Base-by-base conservation (phyloP, 2,329 filamentous ascomycete genomes). In the Cladosporium sp. region DNA sequence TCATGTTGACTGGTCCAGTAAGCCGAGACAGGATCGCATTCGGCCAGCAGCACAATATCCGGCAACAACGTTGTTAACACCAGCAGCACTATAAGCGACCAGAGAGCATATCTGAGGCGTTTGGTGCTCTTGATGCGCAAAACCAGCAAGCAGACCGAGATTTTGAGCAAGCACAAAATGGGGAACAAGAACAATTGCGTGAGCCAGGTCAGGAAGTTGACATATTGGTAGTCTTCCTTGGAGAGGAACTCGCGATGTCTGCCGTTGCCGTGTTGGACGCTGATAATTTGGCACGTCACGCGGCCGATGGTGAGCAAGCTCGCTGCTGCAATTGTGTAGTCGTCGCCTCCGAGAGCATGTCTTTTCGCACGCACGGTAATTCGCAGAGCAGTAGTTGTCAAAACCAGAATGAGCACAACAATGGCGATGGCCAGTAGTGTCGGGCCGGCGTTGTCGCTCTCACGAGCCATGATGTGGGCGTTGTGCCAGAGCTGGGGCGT, bases 151-250 rank as follows among this genome's bases (percentile, higher is more conserved):
- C 79, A 75, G 58, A 82, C 81, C 3, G 79, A 81, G 30, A 77
- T 72, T 65, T 82, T 82, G 54, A 82, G 72, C 1, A 81, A 63
- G 46, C 76, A 78, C 36, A 81, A 76, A 48, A 74, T 76, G 13
- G 73, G 70, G 65, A 81, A 82, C 2, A 82, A 74, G 23, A 80
- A 70, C 16, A 81, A 71, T 70, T 81, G 79, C 3, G 76, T 78
- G 53, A 76, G 70, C 79, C 78, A 81, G 5, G 60, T 67, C 14
- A 66, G 72, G 70, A 77, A 77, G 66, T 77, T 79, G 65, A 79
- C 76, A 46, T 65, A 59, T 68, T 72, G 61, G 74, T 61, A 60
- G 77, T 79, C 28, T 3, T 73, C 67, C 0, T 68, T 34, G 11
- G 71, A 61, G 11, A 64, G 70, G 46, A 74, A 80, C 69, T 72